Evolutionary conservation across 2,329 filamentous ascomycete genomes (phyloP), one percentile per base, ranked within the genome.

Genomic region (Lachnellula willkommii): DNA sequence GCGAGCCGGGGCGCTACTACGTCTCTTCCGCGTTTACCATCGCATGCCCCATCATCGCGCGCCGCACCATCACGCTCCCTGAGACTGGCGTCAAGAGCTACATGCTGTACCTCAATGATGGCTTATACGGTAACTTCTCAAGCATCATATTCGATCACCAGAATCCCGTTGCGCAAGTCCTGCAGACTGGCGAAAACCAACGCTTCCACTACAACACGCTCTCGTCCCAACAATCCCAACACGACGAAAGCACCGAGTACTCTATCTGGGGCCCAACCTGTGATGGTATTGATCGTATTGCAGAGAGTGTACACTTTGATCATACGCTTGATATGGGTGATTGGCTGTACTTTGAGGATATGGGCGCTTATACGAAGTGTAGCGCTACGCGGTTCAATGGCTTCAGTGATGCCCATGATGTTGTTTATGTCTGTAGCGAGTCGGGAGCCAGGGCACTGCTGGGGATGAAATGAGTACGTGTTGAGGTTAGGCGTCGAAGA

Each of bases 71-170:
- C 56, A 80, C 87, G 61, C 85, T 93, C 68, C 83, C 88, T 4
- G 77, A 76, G 20, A 78, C 81, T 11, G 79, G 79, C 50, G 79
- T 81, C 60, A 85, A 84, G 59, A 89, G 86, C 64, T 96, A 95
- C 79, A 99, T 97, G 94, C 77, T 96, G 47, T 99, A 99, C 72
- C 78, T 97, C 71, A 99, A 99, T 71, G 94, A 99, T 66, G 94
- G 94, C 28, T 87, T 97, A 53, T 99, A 99, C 69, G 94, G 94
- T 68, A 97, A 97, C 77, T 97, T 99, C 71, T 95, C 90, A 63
- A 95, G 91, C 83, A 97, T 97, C 80, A 96, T 97, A 79, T 99
- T 96, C 72, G 94, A 97, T 70, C 94, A 97, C 74, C 94, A 99
- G 79, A 83, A 95, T 67, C 94, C 94, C 1, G 75, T 88, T 47